Percentiles rank a stretch among this genome's conserved stretches.
Conservation (phyloP, 1,139 yeast genomes). For the Yamadazyma buinensis region DNA sequence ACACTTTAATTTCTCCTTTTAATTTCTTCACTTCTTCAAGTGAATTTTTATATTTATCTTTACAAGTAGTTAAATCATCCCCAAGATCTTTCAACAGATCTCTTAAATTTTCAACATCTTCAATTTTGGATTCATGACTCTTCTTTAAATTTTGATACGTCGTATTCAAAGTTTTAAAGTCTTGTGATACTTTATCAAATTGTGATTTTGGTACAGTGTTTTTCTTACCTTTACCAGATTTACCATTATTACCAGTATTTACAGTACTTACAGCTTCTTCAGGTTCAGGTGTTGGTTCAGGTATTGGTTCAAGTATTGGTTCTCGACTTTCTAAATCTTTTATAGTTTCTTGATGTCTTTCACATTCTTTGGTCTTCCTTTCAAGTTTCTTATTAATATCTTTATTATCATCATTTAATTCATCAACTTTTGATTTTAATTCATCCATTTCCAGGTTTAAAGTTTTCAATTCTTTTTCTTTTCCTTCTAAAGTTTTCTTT, state of each 20-base stretch:
- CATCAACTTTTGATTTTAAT: not conserved
- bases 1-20: conserved; percentile 7
- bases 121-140: conserved; percentile 29
- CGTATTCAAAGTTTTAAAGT: conserved; percentile 12
- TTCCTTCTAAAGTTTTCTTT: not conserved
- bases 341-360: conserved; percentile 1
- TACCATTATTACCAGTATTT: conserved; percentile 3
- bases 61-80: conserved; percentile 62
- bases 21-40: conserved; percentile 8
- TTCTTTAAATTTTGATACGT: conserved; percentile 16
- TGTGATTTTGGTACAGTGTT: conserved; percentile 1
- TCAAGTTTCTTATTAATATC: not conserved
- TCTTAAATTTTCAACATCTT: conserved; percentile 56
- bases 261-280: not conserved
- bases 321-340: conserved; percentile 3
- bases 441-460: not conserved
- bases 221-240: conserved; percentile 5
- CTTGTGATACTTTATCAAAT: conserved; percentile 2
- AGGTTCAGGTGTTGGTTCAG: not conserved
- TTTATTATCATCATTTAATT: conserved; percentile 4
- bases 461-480: not conserved
- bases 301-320: conserved; percentile 2
- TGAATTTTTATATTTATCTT: conserved; percentile 33
- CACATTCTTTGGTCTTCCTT: not conserved
- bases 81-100: conserved; percentile 77